Base-by-base conservation (phyloP, 192 early-diverging fungal genomes). In the Cladochytrium replicatum region DNA sequence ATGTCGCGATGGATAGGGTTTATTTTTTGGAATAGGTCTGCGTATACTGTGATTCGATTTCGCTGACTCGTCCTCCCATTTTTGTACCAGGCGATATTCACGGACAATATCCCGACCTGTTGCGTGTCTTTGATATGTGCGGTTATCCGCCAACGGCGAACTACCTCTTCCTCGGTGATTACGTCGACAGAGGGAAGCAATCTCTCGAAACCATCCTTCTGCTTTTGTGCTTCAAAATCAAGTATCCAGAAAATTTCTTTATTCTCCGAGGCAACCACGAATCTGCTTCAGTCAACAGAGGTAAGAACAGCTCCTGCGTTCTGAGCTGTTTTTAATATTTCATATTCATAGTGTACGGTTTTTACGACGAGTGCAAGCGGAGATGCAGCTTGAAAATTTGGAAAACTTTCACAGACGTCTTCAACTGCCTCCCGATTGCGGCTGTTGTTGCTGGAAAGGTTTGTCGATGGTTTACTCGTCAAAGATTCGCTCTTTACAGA, bases 361-460 rank as follows among this genome's bases (percentile, higher is more conserved):
- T 96, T 67, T 96, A 91, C 61, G 92, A 96, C 68, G 92, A 96
- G 70, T 96, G 92, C 74, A 93, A 93, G 55, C 83, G 89, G 25
- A 66, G 92, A 38, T 79, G 75, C 28, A 89, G 68, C 38, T 58
- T 89, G 43, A 93, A 91, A 57, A 79, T 90, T 41, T 96, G 92
- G 92, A 85, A 83, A 65, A 62, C 84, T 15, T 93, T 97, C 65
- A 82, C 88, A 4, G 86, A 91, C 64, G 80, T 86, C n/a, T 97
- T 97, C 65, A 93, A 97, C 60, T 81, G 82, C 37, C 64, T 97
- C 50, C 93, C 93, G 3, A 80, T 97, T 7, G 88, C 93, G 0
- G 91, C 82, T 0, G 72, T 97, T 34, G 89, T 97, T 0, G 91
- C 89, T 23, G 78, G 74, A 50, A 88, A 90, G 70, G 15, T 2